Evolutionary conservation across 2,329 filamentous ascomycete species (phyloP).

Genomic region (Clarireedia homoeocarpa): DNA sequence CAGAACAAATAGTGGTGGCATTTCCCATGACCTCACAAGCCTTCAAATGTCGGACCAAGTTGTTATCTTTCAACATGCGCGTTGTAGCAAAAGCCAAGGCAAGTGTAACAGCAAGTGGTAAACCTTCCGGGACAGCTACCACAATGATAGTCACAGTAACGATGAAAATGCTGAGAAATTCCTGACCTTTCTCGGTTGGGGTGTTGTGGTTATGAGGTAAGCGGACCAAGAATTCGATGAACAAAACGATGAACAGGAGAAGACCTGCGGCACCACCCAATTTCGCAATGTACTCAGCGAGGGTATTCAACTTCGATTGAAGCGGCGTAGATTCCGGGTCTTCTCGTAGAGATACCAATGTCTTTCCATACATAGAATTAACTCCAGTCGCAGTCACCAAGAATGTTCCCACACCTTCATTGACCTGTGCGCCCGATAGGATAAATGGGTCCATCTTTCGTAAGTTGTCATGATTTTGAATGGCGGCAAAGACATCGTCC

Average conservation of each 20-base stretch:
- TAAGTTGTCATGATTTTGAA: slow-evolving; percentile 50
- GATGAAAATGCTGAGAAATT: slow-evolving; percentile 56
- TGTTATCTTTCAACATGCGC: slow-evolving; percentile 62
- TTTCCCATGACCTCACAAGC: slow-evolving; percentile 68
- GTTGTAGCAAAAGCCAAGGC: slow-evolving; percentile 61
- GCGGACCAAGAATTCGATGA: slow-evolving; percentile 67
- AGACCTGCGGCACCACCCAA: slow-evolving; percentile 63
- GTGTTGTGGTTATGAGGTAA: slow-evolving; percentile 42
- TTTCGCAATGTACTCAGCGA: slow-evolving; percentile 76
- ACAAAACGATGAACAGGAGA: slow-evolving; percentile 68
- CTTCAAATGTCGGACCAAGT: slow-evolving; percentile 58
- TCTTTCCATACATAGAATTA: slow-evolving; percentile 69
- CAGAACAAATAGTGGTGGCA: slow-evolving; percentile 69
- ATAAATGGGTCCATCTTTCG: slow-evolving; percentile 73
- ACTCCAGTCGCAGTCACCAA: slow-evolving; percentile 67
- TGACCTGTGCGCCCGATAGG: slow-evolving; percentile 69
- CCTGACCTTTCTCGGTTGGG: slow-evolving; percentile 50
- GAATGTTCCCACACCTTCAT: slow-evolving; percentile 68
- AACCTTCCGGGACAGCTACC: slow-evolving; percentile 60
- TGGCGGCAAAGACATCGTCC: slow-evolving; percentile 55
- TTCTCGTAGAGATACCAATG: slow-evolving; percentile 69
- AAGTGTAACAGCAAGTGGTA: slow-evolving; percentile 60
- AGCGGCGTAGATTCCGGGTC: slow-evolving; percentile 71
- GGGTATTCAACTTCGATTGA: slow-evolving; percentile 67
- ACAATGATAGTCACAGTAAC: slow-evolving; percentile 60